phyloP scores from a whole-genome alignment of 2,329 filamentous ascomycete species.

The Chrysoporthe austroafricana region DNA sequence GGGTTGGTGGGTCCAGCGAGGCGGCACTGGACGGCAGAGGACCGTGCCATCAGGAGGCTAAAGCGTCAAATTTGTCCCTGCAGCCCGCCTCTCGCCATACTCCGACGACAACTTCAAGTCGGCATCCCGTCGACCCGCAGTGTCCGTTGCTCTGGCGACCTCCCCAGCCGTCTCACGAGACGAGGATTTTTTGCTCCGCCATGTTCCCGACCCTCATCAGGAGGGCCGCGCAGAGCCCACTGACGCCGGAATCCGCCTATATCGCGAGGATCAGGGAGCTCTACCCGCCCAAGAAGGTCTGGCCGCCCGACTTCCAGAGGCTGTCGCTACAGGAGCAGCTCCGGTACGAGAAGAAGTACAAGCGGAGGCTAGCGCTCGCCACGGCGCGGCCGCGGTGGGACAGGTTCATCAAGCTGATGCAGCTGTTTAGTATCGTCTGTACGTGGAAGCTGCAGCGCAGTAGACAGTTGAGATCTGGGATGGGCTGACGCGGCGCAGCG shows the following conservation, averaged over 20 bases:
- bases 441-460: slow-evolving; percentile 34
- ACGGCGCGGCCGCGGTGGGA: slow-evolving; percentile 66
- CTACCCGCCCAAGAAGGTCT: slow-evolving; percentile 70
- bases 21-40: slow-evolving; percentile 1
- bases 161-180: slow-evolving; percentile 23
- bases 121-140: not conserved
- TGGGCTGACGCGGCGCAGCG: slow-evolving; percentile 40
- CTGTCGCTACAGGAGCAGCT: slow-evolving; percentile 75
- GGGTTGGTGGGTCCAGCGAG: slow-evolving; percentile 21
- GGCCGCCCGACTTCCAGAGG: slow-evolving; percentile 77
- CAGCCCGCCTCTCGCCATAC: not conserved
- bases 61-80: too few species aligned
- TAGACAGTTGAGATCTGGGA: not conserved
- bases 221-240: slow-evolving; percentile 40
- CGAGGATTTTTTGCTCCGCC: slow-evolving; percentile 24
- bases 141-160: too few species aligned
- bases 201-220: slow-evolving; percentile 54
- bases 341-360: slow-evolving; percentile 77
- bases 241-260: slow-evolving; percentile 21
- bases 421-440: slow-evolving; percentile 64
- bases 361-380: slow-evolving; percentile 67
- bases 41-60: not conserved
- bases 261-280: slow-evolving; percentile 47
- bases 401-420: slow-evolving; percentile 66
- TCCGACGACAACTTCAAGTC: not conserved